Percentiles rank a stretch among this genome's conserved stretches.
Conservation (phyloP, 352 stramenopile species). For the Phytophthora nicotianae region DNA sequence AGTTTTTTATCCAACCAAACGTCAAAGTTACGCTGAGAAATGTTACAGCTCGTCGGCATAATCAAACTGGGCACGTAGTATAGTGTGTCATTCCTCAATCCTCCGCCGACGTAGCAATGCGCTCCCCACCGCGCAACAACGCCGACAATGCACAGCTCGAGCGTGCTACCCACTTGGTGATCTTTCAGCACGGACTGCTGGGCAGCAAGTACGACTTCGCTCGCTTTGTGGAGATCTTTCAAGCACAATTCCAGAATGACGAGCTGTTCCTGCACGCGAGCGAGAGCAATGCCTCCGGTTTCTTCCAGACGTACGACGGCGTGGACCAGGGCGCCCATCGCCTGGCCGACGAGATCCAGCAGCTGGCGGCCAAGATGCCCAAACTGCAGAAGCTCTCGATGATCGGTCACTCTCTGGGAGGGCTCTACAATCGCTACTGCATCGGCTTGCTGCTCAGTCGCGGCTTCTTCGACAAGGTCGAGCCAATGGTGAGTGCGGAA, state of each 20-base stretch:
- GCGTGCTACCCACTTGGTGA: conserved; percentile 59
- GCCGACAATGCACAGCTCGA: conserved; percentile 16
- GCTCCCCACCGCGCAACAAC: conserved; percentile 8
- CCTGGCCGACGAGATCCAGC: conserved; percentile 72
- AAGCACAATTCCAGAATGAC: conserved; percentile 46
- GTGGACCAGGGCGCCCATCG: conserved; percentile 70
- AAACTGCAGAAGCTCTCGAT: conserved; percentile 72
- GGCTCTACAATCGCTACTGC: conserved; percentile 82
- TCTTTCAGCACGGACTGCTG: conserved; percentile 75
- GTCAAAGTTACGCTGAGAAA: conserved; percentile 14
- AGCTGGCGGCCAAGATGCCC: conserved; percentile 60
- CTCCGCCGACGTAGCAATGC: conserved; percentile 15
- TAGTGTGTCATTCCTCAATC: conserved; percentile 27
- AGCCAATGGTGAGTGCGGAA: conserved; percentile 61
- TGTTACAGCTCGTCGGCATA: conserved; percentile 4
- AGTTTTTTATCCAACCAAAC: background rate
- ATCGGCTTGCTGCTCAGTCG: conserved; percentile 65
- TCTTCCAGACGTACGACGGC: conserved; percentile 83
- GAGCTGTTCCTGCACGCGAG: conserved; percentile 57
- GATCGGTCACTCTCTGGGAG: conserved; percentile 79
- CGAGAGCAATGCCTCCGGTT: conserved; percentile 53
- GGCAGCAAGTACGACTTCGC: conserved; percentile 70
- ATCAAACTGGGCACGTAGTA: conserved; percentile 10
- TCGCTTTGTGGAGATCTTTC: conserved; percentile 60
- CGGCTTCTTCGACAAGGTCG: conserved; percentile 72